Conservation (phyloP, 1,284 basidiomycete genomes). For the Rhodotorula sp. region DNA sequence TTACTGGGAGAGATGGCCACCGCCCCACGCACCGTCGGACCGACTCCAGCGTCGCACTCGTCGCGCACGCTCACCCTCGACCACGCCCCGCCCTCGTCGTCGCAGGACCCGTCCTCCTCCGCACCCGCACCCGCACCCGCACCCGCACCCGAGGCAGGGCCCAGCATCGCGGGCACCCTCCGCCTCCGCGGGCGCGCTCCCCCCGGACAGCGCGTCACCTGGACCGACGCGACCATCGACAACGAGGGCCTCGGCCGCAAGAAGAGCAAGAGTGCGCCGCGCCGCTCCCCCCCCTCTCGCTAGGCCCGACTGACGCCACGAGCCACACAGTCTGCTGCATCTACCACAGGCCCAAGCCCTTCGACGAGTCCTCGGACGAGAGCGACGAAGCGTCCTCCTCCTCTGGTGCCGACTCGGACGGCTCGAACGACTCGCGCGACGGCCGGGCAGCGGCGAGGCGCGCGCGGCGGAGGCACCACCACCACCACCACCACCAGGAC, state of each 20-base stretch:
- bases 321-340: constrained; percentile 74
- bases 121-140: background rate
- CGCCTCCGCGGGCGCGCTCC: constrained; percentile 51
- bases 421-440: constrained; percentile 29
- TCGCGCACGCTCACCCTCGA: constrained; percentile 47
- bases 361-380: constrained; percentile 60
- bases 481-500: constrained; percentile 8
- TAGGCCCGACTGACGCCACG: background rate
- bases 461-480: constrained; percentile 8
- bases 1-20: constrained; percentile 9
- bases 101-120: too few relatives aligned
- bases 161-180: constrained; percentile 45
- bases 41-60: constrained; percentile 27
- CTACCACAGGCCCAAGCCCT: constrained; percentile 71
- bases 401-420: constrained; percentile 11
- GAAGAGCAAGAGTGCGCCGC: constrained; percentile 77
- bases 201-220: constrained; percentile 60
- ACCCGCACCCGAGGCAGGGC: background rate
- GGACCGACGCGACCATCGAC: constrained; percentile 77
- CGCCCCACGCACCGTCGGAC: background rate
- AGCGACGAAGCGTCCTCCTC: too few relatives aligned
- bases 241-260: constrained; percentile 78
- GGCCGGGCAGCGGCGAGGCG: background rate
- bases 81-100: constrained; percentile 15
- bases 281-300: background rate